Percentiles rank a stretch among this genome's conserved stretches.
Conservation (phyloP, 192 early-diverging fungal species). For the Coemansia aciculifera region DNA sequence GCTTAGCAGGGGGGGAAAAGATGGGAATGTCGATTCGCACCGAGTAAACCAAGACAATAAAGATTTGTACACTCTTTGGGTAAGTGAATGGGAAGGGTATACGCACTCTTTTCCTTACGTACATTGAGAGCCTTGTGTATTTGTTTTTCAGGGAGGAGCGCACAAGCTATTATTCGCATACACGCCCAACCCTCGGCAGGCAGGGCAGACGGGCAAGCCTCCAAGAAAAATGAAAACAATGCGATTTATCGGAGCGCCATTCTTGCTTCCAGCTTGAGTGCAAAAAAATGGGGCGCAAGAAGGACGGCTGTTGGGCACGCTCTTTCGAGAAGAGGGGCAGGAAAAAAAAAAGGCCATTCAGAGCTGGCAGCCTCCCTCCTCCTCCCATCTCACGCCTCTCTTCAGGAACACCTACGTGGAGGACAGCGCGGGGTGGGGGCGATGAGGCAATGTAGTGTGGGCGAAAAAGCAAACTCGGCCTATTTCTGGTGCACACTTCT, state of each 20-base stretch:
- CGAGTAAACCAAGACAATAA: neutral
- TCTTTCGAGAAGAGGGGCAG: slow-evolving; percentile 7
- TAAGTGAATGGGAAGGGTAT: neutral
- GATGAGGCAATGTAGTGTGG: neutral
- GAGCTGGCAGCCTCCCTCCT: neutral
- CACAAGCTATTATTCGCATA: neutral
- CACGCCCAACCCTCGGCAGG: neutral
- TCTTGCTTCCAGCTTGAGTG: neutral
- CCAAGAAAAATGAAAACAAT: neutral
- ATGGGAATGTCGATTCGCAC: neutral
- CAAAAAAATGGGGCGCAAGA: slow-evolving; percentile 1
- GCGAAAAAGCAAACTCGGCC: neutral
- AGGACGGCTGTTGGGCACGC: neutral
- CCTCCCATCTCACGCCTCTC: slow-evolving; percentile 8
- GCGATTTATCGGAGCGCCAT: neutral
- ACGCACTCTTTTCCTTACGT: slow-evolving; percentile 8
- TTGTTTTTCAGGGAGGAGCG: slow-evolving; percentile 1
- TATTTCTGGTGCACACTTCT: neutral
- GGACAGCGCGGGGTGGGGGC: neutral
- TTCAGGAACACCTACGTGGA: neutral
- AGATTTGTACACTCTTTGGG: neutral
- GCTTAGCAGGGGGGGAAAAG: neutral
- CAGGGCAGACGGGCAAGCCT: slow-evolving; percentile 6
- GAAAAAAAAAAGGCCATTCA: neutral
- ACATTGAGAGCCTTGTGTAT: neutral